Percentiles rank a stretch among this genome's conserved stretches.
These are phyloP conservation scores for Annona cherimola DNA, from an alignment of 164 flowering plant species.

Conservation along the genomic window DNA sequence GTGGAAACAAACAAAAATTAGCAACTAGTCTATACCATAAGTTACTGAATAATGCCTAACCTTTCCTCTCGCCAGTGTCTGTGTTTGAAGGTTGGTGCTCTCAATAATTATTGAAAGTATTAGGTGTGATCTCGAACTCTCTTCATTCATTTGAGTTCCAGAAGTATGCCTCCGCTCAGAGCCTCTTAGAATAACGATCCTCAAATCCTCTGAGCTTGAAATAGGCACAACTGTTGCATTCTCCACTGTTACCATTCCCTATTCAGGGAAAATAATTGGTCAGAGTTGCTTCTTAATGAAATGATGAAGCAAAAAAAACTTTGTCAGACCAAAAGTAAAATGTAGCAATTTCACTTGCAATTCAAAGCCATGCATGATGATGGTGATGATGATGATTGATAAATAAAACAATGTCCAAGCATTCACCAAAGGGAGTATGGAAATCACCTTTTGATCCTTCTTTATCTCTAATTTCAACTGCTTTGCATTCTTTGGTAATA, in stretches of 20 bases:
- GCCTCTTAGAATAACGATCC: conserved; percentile 61
- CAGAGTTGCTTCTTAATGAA: neutral
- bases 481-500: conserved; percentile 66
- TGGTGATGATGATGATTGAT: too few relatives aligned
- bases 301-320: neutral
- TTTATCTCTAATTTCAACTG: conserved; percentile 82
- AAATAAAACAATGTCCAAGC: neutral
- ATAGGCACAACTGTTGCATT: conserved; percentile 69
- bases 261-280: conserved; percentile 1
- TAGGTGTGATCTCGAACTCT: conserved; percentile 94
- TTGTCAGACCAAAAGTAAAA: too few relatives aligned
- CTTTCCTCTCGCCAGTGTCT: conserved; percentile 90
- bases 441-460: conserved; percentile 84
- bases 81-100: conserved; percentile 91
- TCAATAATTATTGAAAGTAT: conserved; percentile 87
- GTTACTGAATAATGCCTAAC: conserved; percentile 25
- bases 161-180: conserved; percentile 82
- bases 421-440: neutral
- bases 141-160: conserved; percentile 96
- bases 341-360: too few relatives aligned
- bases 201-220: conserved; percentile 74
- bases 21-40: neutral
- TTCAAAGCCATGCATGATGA: too few relatives aligned
- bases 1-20: too few relatives aligned
- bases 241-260: conserved; percentile 97